phyloP scores from a whole-genome alignment of 2,329 filamentous ascomycete species.

The Metarhizium anisopliae region DNA sequence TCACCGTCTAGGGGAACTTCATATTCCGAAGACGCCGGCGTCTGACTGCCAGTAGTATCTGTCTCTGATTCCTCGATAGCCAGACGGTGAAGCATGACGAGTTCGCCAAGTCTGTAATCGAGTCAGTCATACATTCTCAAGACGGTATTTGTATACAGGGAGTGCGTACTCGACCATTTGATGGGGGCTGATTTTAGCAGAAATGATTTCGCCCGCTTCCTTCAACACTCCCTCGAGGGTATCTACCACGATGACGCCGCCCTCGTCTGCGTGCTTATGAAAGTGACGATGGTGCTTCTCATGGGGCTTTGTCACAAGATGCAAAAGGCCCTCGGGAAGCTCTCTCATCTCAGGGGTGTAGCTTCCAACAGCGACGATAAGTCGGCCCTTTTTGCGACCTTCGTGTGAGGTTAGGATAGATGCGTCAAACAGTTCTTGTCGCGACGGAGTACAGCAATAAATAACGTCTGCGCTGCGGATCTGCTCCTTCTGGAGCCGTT shows the following conservation, averaged over 20 bases:
- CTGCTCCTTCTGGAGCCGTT: slow-evolving; percentile 59
- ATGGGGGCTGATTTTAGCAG: slow-evolving; percentile 61
- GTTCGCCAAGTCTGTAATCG: slow-evolving; percentile 57
- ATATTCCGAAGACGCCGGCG: slow-evolving; percentile 8
- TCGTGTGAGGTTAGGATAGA: slow-evolving; percentile 63
- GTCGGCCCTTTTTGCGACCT: slow-evolving; percentile 58
- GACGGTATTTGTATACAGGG: not conserved
- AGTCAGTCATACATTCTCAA: slow-evolving; percentile 8
- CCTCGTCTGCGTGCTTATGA: slow-evolving; percentile 57
- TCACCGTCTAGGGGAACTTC: slow-evolving; percentile 21
- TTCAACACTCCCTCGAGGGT: slow-evolving; percentile 70
- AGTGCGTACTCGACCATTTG: slow-evolving; percentile 67
- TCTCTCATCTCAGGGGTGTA: slow-evolving; percentile 70
- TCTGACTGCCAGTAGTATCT: slow-evolving; percentile 20
- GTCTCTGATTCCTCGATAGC: slow-evolving; percentile 30
- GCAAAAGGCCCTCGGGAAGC: slow-evolving; percentile 66
- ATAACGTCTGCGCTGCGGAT: slow-evolving; percentile 69
- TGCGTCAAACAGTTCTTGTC: slow-evolving; percentile 64
- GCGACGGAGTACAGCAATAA: slow-evolving; percentile 79
- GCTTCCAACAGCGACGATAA: slow-evolving; percentile 65
- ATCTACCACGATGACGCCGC: slow-evolving; percentile 61
- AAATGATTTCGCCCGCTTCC: slow-evolving; percentile 80
- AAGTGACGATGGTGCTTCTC: slow-evolving; percentile 44
- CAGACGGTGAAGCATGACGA: slow-evolving; percentile 52
- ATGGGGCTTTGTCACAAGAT: slow-evolving; percentile 46